phyloP scores from a whole-genome alignment of 495 filamentous ascomycete species.

The Oleoguttula mirabilis region DNA sequence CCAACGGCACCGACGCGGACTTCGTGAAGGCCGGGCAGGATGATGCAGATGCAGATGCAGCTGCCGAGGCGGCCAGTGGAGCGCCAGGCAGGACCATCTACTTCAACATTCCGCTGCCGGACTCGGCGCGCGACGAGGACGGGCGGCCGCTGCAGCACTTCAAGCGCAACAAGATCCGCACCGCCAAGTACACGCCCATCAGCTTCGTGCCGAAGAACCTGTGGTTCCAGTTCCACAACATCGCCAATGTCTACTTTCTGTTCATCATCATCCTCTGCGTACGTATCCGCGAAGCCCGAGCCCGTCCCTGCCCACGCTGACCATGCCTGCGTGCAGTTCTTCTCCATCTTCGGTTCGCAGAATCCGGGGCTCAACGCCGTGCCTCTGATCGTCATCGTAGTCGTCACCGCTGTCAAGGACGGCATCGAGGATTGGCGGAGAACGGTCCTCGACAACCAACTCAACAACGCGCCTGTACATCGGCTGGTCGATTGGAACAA shows the following conservation, averaged over 20 bases:
- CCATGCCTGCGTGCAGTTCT: constrained; percentile 51
- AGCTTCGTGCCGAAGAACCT: constrained; percentile 97
- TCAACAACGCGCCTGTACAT: constrained; percentile 95
- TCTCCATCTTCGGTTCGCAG: constrained; percentile 84
- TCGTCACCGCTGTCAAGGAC: constrained; percentile 85
- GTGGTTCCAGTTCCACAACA: constrained; percentile 95
- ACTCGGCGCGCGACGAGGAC: constrained; percentile 68
- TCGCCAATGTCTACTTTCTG: constrained; percentile 96
- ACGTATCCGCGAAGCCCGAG: constrained; percentile 33
- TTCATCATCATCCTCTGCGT: constrained; percentile 91
- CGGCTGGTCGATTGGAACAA: constrained; percentile 79
- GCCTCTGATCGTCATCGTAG: constrained; percentile 88
- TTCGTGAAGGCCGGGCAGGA: constrained; percentile 32
- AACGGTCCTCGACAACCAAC: constrained; percentile 80
- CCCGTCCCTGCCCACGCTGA: constrained; percentile 2
- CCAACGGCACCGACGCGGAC: constrained; percentile 36
- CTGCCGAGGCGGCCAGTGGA: constrained; percentile 14
- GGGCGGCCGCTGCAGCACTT: constrained; percentile 59
- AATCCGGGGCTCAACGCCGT: constrained; percentile 85
- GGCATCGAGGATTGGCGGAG: constrained; percentile 96
- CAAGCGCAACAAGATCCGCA: constrained; percentile 91
- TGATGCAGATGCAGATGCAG: constrained; percentile 27
- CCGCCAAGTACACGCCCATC: constrained; percentile 89
- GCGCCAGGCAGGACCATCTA: constrained; percentile 47
- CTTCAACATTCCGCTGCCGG: constrained; percentile 77